Percentiles rank a stretch among this genome's conserved stretches.
Evolutionary conservation across 2,329 filamentous ascomycete species (phyloP).

Genomic region (Paraphoma sp.): DNA sequence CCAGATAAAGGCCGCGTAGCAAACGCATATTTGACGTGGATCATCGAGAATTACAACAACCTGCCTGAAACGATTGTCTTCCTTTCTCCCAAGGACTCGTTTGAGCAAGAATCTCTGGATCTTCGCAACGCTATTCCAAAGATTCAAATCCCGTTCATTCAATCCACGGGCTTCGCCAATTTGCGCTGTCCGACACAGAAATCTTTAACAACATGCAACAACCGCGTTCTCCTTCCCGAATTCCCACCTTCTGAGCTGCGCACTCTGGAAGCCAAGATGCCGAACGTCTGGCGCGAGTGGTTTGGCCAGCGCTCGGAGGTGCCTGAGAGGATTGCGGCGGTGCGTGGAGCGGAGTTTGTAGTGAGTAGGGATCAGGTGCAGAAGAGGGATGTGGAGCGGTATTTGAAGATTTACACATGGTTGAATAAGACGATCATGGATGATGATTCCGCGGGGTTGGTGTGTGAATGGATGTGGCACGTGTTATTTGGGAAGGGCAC

Average conservation of each 20-base stretch:
- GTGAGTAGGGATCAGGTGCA: slow-evolving; percentile 37
- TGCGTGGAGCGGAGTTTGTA: slow-evolving; percentile 52
- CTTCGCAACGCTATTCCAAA: slow-evolving; percentile 15
- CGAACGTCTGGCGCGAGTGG: slow-evolving; percentile 53
- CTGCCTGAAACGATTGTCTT: slow-evolving; percentile 27
- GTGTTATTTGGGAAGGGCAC: slow-evolving; percentile 30
- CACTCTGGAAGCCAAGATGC: slow-evolving; percentile 32
- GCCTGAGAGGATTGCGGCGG: slow-evolving; percentile 52
- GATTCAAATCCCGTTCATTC: slow-evolving; percentile 47
- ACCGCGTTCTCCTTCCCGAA: slow-evolving; percentile 39
- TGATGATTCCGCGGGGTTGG: slow-evolving; percentile 30
- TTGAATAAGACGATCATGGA: slow-evolving; percentile 32
- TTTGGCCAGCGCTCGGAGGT: slow-evolving; percentile 42
- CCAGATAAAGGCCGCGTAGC: slow-evolving; percentile 30
- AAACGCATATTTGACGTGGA: slow-evolving; percentile 30
- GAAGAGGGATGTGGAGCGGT: slow-evolving; percentile 34
- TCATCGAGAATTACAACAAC: slow-evolving; percentile 31
- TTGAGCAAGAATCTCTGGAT: not conserved
- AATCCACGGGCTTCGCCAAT: slow-evolving; percentile 48
- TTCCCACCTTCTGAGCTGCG: slow-evolving; percentile 24
- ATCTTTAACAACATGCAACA: slow-evolving; percentile 44
- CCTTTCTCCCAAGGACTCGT: slow-evolving; percentile 14
- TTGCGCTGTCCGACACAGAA: slow-evolving; percentile 42
- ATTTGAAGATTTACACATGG: slow-evolving; percentile 34
- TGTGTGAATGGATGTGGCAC: slow-evolving; percentile 37